These are phyloP conservation scores for Zygoascus meyerae DNA, from an alignment of 1,139 yeast genomes.

Conservation along the genomic window DNA sequence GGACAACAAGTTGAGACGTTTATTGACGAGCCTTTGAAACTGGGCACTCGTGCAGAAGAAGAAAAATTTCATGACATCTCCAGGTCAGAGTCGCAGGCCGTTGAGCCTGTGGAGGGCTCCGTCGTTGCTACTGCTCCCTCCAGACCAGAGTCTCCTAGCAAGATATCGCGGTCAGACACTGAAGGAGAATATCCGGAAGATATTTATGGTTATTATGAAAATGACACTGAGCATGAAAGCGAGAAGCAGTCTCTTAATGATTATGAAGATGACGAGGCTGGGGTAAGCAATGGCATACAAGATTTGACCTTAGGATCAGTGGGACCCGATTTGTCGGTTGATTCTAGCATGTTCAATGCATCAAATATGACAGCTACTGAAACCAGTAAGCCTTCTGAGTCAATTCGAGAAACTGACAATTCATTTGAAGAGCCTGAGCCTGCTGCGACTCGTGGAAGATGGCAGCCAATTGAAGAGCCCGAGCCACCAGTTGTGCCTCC, in stretches of 20 bases:
- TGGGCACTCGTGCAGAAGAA: conserved; percentile 20
- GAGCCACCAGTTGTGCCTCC: neutral
- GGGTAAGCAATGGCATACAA: neutral
- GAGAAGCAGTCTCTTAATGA: conserved; percentile 2
- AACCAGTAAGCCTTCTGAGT: neutral
- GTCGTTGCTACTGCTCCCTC: neutral
- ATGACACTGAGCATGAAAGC: conserved; percentile 12
- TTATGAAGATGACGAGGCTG: no score
- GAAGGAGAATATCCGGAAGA: conserved; percentile 11
- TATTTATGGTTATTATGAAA: conserved; percentile 18
- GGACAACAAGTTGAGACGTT: neutral
- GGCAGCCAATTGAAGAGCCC: conserved; percentile 5
- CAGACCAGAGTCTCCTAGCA: neutral
- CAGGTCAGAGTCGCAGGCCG: neutral
- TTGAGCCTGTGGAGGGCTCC: conserved; percentile 2
- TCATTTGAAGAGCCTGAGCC: neutral
- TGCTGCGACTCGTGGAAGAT: neutral
- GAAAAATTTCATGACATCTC: neutral
- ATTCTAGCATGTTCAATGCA: neutral
- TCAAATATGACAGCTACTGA: neutral
- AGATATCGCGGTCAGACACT: neutral
- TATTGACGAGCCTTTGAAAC: conserved; percentile 17
- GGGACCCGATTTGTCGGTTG: neutral
- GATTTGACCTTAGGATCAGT: neutral
- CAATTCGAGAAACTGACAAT: neutral